Conservation (phyloP, 495 filamentous ascomycete species). For the Articulospora tetracladia region DNA sequence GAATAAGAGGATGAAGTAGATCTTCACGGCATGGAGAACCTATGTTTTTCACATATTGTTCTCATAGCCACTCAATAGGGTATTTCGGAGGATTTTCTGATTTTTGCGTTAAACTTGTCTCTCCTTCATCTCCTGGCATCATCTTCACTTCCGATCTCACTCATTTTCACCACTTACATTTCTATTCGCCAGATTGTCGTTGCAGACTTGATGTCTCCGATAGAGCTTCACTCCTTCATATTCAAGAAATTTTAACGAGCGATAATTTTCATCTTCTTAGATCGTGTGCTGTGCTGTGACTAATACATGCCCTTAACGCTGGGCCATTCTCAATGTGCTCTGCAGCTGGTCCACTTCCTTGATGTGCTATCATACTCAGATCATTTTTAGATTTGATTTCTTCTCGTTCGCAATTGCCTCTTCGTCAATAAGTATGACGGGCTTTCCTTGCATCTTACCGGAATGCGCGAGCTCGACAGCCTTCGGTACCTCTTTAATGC, state of each 20-base stretch:
- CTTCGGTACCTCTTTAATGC: conserved; percentile 46
- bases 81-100: background rate
- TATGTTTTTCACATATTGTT: too few relatives aligned
- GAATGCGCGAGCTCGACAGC: conserved; percentile 42
- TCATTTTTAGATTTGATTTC: conserved; percentile 13
- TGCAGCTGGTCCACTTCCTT: too few relatives aligned
- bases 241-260: too few relatives aligned
- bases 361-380: background rate
- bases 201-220: background rate
- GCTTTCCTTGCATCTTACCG: conserved; percentile 52
- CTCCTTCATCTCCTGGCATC: background rate
- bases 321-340: too few relatives aligned
- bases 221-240: background rate
- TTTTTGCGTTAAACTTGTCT: conserved; percentile 3
- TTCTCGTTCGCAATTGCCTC: conserved; percentile 19
- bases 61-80: background rate
- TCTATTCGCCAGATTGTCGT: background rate
- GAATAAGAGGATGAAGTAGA: conserved; percentile 22
- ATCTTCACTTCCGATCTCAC: background rate
- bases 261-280: too few relatives aligned
- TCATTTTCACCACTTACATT: background rate
- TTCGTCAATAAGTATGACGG: conserved; percentile 44
- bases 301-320: too few relatives aligned
- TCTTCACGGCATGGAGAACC: background rate
- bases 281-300: too few relatives aligned